Base-by-base conservation (phyloP, 73 alveolate species). In the Symbiodinium natans region DNA sequence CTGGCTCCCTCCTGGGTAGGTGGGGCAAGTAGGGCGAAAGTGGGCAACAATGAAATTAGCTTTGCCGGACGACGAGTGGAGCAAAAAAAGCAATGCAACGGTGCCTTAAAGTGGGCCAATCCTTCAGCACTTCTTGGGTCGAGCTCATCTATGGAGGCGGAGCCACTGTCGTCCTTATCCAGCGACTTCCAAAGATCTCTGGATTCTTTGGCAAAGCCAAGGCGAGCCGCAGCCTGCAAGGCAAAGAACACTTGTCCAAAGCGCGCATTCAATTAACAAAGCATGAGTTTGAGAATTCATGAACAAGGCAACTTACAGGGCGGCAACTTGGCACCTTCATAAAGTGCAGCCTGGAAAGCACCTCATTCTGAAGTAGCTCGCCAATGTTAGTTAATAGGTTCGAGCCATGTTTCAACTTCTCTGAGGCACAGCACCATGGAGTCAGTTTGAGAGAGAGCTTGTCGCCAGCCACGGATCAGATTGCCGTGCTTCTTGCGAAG, bases 91-190 rank as follows among this genome's bases (percentile, higher is more conserved):
- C n/a, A n/a, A n/a, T n/a, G n/a, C n/a, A n/a, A n/a, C n/a, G n/a
- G 33, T 7, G 41, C 94, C 97, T 90, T 90, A 80, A 90, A 90
- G 75, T 90, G 97, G 38, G 97, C 97, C 82, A 90, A 42, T 25
- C n/a, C 39, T 83, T 90, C 97, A 17, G 97, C 97, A 21, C 80
- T 90, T 38, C 46, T 73, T 11, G 97, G 97, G 56, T 90, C 97
- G 48, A 90, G 80, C 88, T 90, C 97, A 34, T 90, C 97, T 56
- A 90, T 90, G 54, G 97, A 90, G 42, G 97, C 97, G 5, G 83
- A 82, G 27, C 97, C 97, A 33, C 97, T 90, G 97, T 90, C 97
- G 29, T 90, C 97, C 27, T 90, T 90, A 80, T 90, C 97, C 88
- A 90, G 77, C 41, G 97, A 68, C 39, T 90, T 90, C 97, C 97